phyloP scores from a whole-genome alignment of 1,284 basidiomycete genomes.

The Rhodotorula sp. region DNA sequence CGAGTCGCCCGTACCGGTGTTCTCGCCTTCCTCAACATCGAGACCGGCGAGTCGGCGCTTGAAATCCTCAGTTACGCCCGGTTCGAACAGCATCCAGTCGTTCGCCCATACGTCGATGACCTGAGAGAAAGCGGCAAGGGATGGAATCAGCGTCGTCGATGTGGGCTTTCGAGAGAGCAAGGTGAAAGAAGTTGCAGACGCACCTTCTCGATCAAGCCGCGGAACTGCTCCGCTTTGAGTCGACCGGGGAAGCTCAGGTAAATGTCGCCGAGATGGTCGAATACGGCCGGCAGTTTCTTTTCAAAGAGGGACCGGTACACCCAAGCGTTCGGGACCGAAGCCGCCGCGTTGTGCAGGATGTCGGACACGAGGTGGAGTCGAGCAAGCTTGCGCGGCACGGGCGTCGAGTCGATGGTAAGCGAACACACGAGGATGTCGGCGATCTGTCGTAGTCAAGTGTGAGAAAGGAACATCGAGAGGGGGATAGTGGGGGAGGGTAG shows the following conservation, averaged over 20 bases:
- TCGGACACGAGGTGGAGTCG: conserved; percentile 94
- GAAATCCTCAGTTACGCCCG: conserved; percentile 33
- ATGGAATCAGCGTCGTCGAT: neutral
- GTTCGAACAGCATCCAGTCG: conserved; percentile 40
- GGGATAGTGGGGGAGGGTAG: conserved; percentile 64
- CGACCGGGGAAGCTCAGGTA: conserved; percentile 87
- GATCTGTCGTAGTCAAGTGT: conserved; percentile 59
- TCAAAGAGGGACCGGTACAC: conserved; percentile 91
- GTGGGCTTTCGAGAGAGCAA: too few species aligned
- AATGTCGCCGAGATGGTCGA: conserved; percentile 89
- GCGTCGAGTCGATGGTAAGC: conserved; percentile 77
- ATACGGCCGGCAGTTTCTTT: conserved; percentile 76
- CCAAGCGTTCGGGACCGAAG: conserved; percentile 68
- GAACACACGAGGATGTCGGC: conserved; percentile 82
- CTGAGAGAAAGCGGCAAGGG: neutral
- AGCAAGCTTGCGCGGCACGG: conserved; percentile 92
- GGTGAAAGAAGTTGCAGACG: neutral
- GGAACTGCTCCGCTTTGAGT: conserved; percentile 91
- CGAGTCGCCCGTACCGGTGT: neutral
- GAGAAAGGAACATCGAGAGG: conserved; percentile 64
- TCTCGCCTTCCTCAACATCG: conserved; percentile 10
- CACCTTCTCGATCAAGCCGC: conserved; percentile 66
- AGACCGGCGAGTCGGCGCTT: conserved; percentile 33
- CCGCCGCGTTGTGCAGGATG: conserved; percentile 92
- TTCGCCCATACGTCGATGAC: conserved; percentile 41